phyloP scores from a whole-genome alignment of 2,329 filamentous ascomycete species.

The Fusarium hostae region DNA sequence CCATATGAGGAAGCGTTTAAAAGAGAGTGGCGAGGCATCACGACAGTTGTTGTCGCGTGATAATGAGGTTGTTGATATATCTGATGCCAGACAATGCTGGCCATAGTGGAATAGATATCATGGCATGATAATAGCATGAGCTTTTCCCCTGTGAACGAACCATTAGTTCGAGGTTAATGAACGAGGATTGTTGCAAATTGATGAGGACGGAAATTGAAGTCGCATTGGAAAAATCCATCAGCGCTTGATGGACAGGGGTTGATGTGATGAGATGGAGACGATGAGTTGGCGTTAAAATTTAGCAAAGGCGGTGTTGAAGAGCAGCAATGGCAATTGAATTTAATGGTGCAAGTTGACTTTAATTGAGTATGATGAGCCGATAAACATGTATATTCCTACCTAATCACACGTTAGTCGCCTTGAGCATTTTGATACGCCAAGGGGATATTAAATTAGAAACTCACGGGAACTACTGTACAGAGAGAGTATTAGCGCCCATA shows the following conservation, averaged over 20 bases:
- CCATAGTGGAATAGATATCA: neutral
- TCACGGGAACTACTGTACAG: constrained; percentile 8
- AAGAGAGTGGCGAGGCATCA: constrained; percentile 27
- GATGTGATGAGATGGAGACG: constrained; percentile 30
- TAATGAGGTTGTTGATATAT: constrained; percentile 2
- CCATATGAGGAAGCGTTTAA: constrained; percentile 37
- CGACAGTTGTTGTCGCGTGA: constrained; percentile 23
- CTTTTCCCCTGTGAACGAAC: constrained; percentile 8
- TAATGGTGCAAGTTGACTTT: neutral
- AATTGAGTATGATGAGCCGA: neutral
- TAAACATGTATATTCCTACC: neutral
- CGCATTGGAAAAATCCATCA: constrained; percentile 22
- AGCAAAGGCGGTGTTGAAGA: constrained; percentile 29
- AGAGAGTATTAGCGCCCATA: constrained; percentile 17
- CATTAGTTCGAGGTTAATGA: neutral
- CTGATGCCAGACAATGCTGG: neutral
- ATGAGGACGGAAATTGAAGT: constrained; percentile 26
- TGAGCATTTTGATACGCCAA: constrained; percentile 4
- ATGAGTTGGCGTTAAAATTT: constrained; percentile 15
- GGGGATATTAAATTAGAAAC: constrained; percentile 20
- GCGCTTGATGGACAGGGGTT: constrained; percentile 33
- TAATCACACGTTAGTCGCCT: neutral
- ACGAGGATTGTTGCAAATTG: constrained; percentile 15
- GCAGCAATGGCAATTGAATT: neutral
- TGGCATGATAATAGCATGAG: constrained; percentile 17